Percentiles rank a stretch among this genome's conserved stretches.
These are phyloP conservation scores for Excoecaria cochinchinensis DNA, from an alignment of 345 rosid genomes.

Conservation along the genomic window DNA sequence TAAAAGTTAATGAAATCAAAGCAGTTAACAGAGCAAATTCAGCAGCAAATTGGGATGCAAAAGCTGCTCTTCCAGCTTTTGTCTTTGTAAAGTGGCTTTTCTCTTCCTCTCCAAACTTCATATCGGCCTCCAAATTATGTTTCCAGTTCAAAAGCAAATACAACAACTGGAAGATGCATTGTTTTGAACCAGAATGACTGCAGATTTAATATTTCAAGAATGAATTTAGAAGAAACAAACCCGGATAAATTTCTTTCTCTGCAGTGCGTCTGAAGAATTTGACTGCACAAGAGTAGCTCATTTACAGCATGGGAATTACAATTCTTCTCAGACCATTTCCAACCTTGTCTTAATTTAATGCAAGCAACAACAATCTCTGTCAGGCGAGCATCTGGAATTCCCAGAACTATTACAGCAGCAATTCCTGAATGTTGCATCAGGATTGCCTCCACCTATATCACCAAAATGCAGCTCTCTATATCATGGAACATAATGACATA, in stretches of 20 bases:
- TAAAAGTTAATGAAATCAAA: neutral
- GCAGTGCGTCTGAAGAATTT: constrained; percentile 48
- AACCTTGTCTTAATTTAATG: constrained; percentile 48
- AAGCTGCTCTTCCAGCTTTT: neutral
- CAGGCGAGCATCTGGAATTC: constrained; percentile 56
- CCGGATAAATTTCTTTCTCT: constrained; percentile 57
- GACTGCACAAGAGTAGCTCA: constrained; percentile 41
- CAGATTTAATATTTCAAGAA: neutral
- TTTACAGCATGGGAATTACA: constrained; percentile 3
- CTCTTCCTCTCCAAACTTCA: neutral
- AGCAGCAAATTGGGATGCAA: neutral
- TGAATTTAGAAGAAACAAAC: constrained; percentile 21
- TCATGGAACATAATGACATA: neutral
- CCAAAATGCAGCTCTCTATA: constrained; percentile 7
- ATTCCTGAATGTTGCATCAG: constrained; percentile 63
- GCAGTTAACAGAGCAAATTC: neutral
- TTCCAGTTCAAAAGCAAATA: too few relatives aligned
- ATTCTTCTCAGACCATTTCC: constrained; percentile 58
- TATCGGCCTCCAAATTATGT: too few relatives aligned
- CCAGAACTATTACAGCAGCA: constrained; percentile 51
- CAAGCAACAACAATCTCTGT: constrained; percentile 79
- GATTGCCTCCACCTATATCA: constrained; percentile 57
- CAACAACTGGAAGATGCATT: too few relatives aligned
- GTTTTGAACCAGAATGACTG: neutral
- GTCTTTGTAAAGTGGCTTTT: neutral